A percentile compares a stretch with the other conserved stretches of the same genome.
Conservation (phyloP, 805 yeast species). For the Wickerhamiella domercqiae region DNA sequence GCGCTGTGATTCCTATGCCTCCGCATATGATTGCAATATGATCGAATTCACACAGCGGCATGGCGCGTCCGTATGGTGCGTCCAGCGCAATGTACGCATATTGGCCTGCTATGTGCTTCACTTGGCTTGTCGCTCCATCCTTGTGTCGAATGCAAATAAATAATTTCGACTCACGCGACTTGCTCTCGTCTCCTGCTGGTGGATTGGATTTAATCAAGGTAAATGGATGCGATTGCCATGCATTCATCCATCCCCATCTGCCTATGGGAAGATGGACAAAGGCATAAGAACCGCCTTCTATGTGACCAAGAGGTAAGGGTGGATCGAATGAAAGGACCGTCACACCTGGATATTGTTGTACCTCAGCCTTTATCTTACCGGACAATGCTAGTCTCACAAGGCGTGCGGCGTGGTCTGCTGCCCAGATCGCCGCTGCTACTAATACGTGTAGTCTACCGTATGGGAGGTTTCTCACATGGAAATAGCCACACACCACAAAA, state of each 20-base stretch:
- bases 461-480: slow-evolving; percentile 26
- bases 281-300: slow-evolving; percentile 41
- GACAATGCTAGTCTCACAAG: slow-evolving; percentile 36
- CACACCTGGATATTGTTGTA: slow-evolving; percentile 28
- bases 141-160: slow-evolving; percentile 11
- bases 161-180: slow-evolving; percentile 3
- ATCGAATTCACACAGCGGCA: slow-evolving; percentile 24
- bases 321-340: slow-evolving; percentile 26
- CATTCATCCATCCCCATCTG: slow-evolving; percentile 29
- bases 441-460: slow-evolving; percentile 10
- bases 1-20: slow-evolving; percentile 46
- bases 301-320: slow-evolving; percentile 19
- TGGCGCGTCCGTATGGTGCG: slow-evolving; percentile 39
- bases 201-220: slow-evolving; percentile 27
- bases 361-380: slow-evolving; percentile 29
- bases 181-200: neutral
- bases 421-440: slow-evolving; percentile 44
- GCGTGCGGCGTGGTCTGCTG: slow-evolving; percentile 44
- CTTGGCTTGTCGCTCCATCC: slow-evolving; percentile 10
- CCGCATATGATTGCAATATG: slow-evolving; percentile 35
- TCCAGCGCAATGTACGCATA: slow-evolving; percentile 33
- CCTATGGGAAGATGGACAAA: slow-evolving; percentile 34
- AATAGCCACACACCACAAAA: slow-evolving; percentile 45
- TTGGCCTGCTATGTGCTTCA: slow-evolving; percentile 1
- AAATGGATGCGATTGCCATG: slow-evolving; percentile 63